These are phyloP conservation scores for Colletotrichum lentis DNA, from an alignment of 2,329 filamentous ascomycete species.

Conservation along the genomic window DNA sequence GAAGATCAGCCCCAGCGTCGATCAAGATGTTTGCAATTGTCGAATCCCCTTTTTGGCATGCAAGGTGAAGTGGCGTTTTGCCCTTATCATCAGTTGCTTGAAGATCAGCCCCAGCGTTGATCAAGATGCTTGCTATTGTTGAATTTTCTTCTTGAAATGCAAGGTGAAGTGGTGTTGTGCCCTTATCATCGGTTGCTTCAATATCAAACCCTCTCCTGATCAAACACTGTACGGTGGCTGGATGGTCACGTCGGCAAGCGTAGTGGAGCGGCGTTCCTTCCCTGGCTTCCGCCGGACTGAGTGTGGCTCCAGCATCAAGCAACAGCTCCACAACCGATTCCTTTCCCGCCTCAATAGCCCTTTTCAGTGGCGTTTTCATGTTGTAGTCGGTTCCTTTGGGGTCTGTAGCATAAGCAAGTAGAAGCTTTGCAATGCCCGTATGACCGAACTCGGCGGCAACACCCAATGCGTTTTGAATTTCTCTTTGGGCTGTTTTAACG, in stretches of 20 bases:
- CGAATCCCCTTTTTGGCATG: background rate
- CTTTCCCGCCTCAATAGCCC: background rate
- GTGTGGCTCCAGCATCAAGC: background rate
- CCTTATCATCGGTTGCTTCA: fast-evolving
- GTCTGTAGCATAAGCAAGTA: background rate
- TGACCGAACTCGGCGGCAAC: background rate
- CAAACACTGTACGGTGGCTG: background rate
- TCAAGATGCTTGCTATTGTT: background rate
- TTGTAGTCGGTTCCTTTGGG: background rate
- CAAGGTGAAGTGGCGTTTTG: background rate
- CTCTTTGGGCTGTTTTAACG: too few species aligned
- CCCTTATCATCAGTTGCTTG: background rate
- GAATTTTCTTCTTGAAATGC: background rate
- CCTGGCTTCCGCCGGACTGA: background rate
- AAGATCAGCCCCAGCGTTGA: background rate
- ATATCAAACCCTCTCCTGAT: background rate
- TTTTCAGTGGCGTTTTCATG: background rate
- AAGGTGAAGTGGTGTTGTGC: background rate
- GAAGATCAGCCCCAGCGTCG: background rate
- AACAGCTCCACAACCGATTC: background rate
- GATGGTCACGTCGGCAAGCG: background rate
- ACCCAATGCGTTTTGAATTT: background rate
- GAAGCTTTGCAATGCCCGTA: background rate
- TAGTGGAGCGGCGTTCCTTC: background rate
- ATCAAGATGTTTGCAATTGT: background rate